Evolutionary conservation across 164 flowering plant species (phyloP), one percentile per base, ranked within the genome.

Genomic region (Stephania cephalantha): DNA sequence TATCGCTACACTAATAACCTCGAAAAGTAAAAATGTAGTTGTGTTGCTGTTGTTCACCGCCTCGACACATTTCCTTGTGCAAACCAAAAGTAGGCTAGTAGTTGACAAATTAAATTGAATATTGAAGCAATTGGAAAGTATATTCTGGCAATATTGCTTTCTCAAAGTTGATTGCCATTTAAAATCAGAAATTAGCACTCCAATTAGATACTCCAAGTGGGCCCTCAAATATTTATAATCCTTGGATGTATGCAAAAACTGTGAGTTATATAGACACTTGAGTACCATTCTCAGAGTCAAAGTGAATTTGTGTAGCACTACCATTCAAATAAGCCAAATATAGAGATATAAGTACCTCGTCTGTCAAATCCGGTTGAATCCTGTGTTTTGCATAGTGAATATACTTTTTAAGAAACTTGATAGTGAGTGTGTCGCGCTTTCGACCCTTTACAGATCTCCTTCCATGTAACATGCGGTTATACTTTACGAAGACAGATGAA

Each of bases 301-400:
- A 35, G 42, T 35, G 42, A 35, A 35, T 35, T 35, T 35, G 42
- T 4, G 42, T 35, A 35, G 42, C 42, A 35, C 4, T 35, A 35
- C 42, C 42, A 35, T 35, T 35, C 2, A 35, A 71, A 44, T 8
- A 63, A 22, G 69, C 52, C 48, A 72, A 69, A 44, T 64, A 72
- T 76, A 74, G 74, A 44, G 74, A 44, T n/a, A 55, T 63, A 20
- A 71, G 25, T 68, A 95, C 98, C 98, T 96, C 99, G 79, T 96
- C 97, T 75, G 95, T 92, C 75, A 96, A 88, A 68, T 91, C 92
- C 68, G 99, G 99, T 80, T 91, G 94, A 80, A 90, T 87, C 82
- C 93, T 88, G 79, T 88, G 85, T 85, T 96, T 96, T 18, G 98
- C 97, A 80, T 96, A 96, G 82, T 96, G 98, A 78, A 96, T 94